A percentile compares a stretch with the other conserved stretches of the same genome.
phyloP scores from a whole-genome alignment of 2,329 filamentous ascomycete genomes.

The Xylariaceae sp. region DNA sequence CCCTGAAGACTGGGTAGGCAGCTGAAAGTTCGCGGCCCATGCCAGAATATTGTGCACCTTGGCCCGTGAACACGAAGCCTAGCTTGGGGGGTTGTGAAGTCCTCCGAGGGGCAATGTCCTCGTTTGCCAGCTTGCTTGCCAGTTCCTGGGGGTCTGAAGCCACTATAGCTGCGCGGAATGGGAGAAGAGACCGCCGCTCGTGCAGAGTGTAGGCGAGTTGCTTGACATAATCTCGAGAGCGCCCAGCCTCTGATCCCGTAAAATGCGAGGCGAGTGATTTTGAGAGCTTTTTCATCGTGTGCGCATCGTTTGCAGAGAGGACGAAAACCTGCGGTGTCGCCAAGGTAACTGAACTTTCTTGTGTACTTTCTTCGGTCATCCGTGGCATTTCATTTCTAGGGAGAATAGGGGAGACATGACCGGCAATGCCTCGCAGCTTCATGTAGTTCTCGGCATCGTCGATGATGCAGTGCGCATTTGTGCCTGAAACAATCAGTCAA shows the following conservation, averaged over 20 bases:
- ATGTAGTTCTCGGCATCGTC: conserved; percentile 11
- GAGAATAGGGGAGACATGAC: not conserved
- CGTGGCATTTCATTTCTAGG: not conserved
- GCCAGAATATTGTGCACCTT: conserved; percentile 35
- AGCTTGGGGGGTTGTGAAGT: conserved; percentile 1
- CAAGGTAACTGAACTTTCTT: not conserved
- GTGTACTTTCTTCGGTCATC: not conserved
- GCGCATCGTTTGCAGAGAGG: conserved; percentile 3
- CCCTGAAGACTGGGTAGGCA: conserved; percentile 1
- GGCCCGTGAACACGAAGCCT: conserved; percentile 33
- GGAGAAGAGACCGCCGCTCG: conserved; percentile 10
- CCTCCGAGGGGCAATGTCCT: not conserved
- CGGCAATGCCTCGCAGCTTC: conserved; percentile 1
- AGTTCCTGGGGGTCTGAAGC: conserved; percentile 5
- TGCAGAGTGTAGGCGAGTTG: conserved; percentile 13
- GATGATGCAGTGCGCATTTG: conserved; percentile 24
- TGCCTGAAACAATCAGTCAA: conserved; percentile 1
- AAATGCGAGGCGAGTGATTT: no score
- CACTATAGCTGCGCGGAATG: conserved; percentile 4
- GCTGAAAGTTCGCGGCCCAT: conserved; percentile 28
- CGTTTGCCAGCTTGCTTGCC: conserved; percentile 2
- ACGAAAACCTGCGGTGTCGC: conserved; percentile 2
- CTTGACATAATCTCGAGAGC: conserved; percentile 1
- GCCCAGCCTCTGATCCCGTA: no score
- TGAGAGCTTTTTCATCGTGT: not conserved